Evolutionary conservation across 1,284 basidiomycete species (phyloP), one percentile per base, ranked within the genome.

Genomic region (Ganoderma lucidum): DNA sequence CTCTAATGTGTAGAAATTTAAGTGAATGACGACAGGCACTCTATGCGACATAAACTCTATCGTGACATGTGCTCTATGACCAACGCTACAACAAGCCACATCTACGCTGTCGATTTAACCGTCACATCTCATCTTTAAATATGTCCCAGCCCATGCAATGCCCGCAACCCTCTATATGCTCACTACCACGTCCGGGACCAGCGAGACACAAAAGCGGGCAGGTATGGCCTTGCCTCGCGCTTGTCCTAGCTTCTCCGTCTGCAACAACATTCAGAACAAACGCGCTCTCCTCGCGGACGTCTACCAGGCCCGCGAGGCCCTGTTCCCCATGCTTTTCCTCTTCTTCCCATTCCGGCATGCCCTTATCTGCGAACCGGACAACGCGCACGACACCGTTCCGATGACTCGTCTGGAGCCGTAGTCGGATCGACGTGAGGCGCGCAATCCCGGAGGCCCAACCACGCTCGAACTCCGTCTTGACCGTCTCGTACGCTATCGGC

Each of bases 361-460:
- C 69, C 19, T 68, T 63, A 14, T 70, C 68, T 35, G 71, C 71
- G 42, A 73, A 67, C 3, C 62, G 71, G 78, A 90, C 77, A 37
- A 88, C 76, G 39, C 80, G 81, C 53, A 64, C 63, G 32, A 83
- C 74, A 2, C 84, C 86, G 71, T 87, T 86, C 60, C 75, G 78
- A 75, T 84, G 85, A 37, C 85, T 88, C 65, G 81, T 80, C 65
- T 81, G 79, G 62, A 88, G 69, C 61, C 87, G 80, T 9, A 74
- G 73, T 44, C 85, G 82, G 14, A 82, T 82, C 6, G 82, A 80
- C 28, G 76, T 76, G 32, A 90, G 80, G 62, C 84, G 83, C 30
- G 79, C 76, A 62, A 90, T 75, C 10, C 90, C 90, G 69, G 87
- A 84, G 2, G 78, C 78, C 90, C 90, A 92, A 10, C 90, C 91